A percentile compares a stretch with the other conserved stretches of the same genome.
phyloP scores from a whole-genome alignment of 148 eudicot species.

The Oxyria digyna region DNA sequence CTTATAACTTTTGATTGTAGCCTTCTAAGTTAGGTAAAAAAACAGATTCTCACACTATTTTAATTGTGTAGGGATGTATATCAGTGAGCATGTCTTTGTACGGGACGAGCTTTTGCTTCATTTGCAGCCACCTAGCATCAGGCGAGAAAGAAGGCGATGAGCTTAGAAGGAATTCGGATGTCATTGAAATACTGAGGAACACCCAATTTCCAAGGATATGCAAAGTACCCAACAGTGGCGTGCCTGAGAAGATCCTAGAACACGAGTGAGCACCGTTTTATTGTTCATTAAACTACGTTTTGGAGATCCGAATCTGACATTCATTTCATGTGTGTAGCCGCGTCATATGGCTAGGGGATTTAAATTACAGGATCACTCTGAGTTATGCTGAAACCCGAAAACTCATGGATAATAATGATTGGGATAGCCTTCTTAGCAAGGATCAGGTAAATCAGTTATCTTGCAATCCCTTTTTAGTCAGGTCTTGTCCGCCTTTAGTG shows the following conservation, averaged over 20 bases:
- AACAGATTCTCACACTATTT: neutral
- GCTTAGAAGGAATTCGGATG: slow-evolving; percentile 32
- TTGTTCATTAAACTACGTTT: neutral
- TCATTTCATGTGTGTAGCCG: slow-evolving; percentile 13
- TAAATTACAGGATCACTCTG: slow-evolving; percentile 33
- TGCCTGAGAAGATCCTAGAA: slow-evolving; percentile 33
- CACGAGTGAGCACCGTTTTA: slow-evolving; percentile 30
- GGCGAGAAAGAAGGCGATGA: slow-evolving; percentile 52
- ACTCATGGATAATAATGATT: slow-evolving; percentile 14
- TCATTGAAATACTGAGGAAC: slow-evolving; percentile 25
- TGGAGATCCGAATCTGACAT: neutral
- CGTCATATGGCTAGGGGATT: slow-evolving; percentile 34
- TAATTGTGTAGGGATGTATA: slow-evolving; percentile 32
- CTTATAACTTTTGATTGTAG: neutral
- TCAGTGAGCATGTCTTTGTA: slow-evolving; percentile 38
- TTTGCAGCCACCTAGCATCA: slow-evolving; percentile 49
- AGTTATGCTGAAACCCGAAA: slow-evolving; percentile 13
- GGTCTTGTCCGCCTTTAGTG: no score
- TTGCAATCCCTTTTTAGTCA: no score
- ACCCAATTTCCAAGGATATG: slow-evolving; percentile 25
- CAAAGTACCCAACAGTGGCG: slow-evolving; percentile 13
- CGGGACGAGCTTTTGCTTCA: slow-evolving; percentile 51
- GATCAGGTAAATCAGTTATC: neutral
- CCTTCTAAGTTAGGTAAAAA: neutral
- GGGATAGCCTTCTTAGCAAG: slow-evolving; percentile 9